Evolutionary conservation across 1,284 basidiomycete genomes (phyloP).

Genomic region (Calocybe gambosa): DNA sequence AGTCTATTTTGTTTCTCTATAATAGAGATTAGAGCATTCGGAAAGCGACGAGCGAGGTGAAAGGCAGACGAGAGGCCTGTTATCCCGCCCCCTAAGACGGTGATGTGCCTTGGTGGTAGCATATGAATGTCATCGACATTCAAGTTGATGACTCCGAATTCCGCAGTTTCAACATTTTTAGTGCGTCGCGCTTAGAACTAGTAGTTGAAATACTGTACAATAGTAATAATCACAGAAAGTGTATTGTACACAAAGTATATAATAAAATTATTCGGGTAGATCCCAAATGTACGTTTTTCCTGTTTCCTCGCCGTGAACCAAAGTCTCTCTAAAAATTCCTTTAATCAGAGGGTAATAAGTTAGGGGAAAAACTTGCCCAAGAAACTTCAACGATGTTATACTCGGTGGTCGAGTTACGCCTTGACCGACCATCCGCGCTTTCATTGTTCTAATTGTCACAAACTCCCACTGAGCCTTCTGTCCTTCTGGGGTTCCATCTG

Average conservation of each 20-base stretch:
- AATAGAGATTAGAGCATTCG: slow-evolving; percentile 54
- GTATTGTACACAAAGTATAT: neutral
- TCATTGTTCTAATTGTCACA: slow-evolving; percentile 56
- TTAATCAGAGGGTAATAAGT: slow-evolving; percentile 1
- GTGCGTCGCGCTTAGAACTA: no score
- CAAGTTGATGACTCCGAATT: no score
- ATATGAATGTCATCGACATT: neutral
- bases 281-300: slow-evolving; percentile 60
- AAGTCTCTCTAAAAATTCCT: slow-evolving; percentile 39
- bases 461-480: slow-evolving; percentile 70
- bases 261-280: slow-evolving; percentile 46
- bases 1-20: slow-evolving; percentile 60
- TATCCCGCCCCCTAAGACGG: slow-evolving; percentile 77
- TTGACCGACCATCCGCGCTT: slow-evolving; percentile 34
- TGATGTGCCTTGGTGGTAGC: slow-evolving; percentile 34
- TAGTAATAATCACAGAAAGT: neutral
- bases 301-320: slow-evolving; percentile 63
- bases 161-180: no score
- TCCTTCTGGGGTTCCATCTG: slow-evolving; percentile 57
- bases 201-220: no score
- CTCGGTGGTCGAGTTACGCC: slow-evolving; percentile 36
- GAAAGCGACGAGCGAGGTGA: slow-evolving; percentile 66
- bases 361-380: slow-evolving; percentile 45
- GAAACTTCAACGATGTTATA: slow-evolving; percentile 63
- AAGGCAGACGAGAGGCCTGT: slow-evolving; percentile 80